Base-by-base conservation (phyloP, 345 rosid species). In the Eucalyptus erythrocorys region DNA sequence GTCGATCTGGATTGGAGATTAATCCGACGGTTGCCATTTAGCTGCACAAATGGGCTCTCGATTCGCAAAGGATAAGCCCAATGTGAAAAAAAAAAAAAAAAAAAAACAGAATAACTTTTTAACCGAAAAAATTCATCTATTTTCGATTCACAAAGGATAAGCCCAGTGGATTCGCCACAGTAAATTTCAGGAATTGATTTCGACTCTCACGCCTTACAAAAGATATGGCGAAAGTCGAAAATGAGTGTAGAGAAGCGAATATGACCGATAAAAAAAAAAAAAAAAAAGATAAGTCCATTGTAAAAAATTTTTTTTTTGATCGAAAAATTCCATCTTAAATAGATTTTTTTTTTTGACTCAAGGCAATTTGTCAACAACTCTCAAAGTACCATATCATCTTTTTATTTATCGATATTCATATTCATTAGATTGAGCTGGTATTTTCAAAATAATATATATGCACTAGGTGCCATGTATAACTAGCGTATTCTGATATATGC, bases 391-490 rank as follows among this genome's bases (percentile, higher is more conserved):
- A 30, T 5, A 32, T 17, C 2, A 5, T 85, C 24, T 3, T 10
- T 76, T 37, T 10, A 2, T 76, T 6, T 21, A 76, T 40, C 8
- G 1, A 76, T 76, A 40, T 6, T 40, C 47, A 76, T 40, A 40
- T 7, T 21, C 26, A 11, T 40, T 10, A 30, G 15, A 76, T 40
- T 7, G 47, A 11, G 27, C 3, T 76, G 7, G 27, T 40, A 37
- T 21, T 37, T 40, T 21, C 27, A 76, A 76, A 76, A 10, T 21
- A 76, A 0, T 42, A 3, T 37, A 40, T 76, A 40, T 21, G 30
- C 3, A 40, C 27, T 8, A 3, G 0, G 27, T 6, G 47, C 2
- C 5, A 40, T 40, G 27, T 5, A 21, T 11, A 19, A 76, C 0
- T 1, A 2, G 27, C 1, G 47, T 15, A 76, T 76, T 76, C 0